Evolutionary conservation across 1,284 basidiomycete species (phyloP), one percentile per base, ranked within the genome.

Genomic region (Tremellales sp.): DNA sequence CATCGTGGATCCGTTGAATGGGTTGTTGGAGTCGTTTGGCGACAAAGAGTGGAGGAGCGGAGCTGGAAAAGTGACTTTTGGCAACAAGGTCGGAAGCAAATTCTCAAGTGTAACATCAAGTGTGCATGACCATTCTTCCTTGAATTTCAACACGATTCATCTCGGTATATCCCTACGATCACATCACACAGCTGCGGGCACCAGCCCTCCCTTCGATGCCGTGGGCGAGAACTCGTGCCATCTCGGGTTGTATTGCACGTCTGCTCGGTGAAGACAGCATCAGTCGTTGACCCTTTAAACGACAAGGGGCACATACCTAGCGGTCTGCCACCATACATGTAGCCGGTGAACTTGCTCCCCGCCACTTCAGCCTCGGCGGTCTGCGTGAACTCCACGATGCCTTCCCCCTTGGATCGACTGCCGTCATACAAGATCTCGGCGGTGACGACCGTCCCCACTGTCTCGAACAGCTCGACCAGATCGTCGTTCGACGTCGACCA

Each of bases 401-500:
- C 94, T 48, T 86, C 85, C 19, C 94, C 94, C 70, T 93, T 93
- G 40, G 87, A 90, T 47, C 93, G 82, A 7, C 84, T 82, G 25
- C 86, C 86, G 54, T 97, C 93, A 60, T 86, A 90, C 41, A 97
- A 71, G 57, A 97, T 92, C 71, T 97, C 94, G 9, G 94, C 94
- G 37, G 91, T 76, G 61, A 91, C 86, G 27, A 98, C 94, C 56
- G 85, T 85, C 9, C 94, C 94, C 1, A 92, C 95, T 26, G 94
- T 98, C 76, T 97, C 93, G 65, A 98, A 98, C 26, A 98, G 76
- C 74, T 98, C 94, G 21, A 97, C 93, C 25, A 98, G 76, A 68
- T 98, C 94, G 66, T 97, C 93, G 71, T 97, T 95, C n/a, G 92
- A 89, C 28, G 94, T 98, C 14, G 92, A 97, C 91, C 92, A 97